phyloP scores from a whole-genome alignment of 2,329 filamentous ascomycete species.

The Meredithiella fracta region DNA sequence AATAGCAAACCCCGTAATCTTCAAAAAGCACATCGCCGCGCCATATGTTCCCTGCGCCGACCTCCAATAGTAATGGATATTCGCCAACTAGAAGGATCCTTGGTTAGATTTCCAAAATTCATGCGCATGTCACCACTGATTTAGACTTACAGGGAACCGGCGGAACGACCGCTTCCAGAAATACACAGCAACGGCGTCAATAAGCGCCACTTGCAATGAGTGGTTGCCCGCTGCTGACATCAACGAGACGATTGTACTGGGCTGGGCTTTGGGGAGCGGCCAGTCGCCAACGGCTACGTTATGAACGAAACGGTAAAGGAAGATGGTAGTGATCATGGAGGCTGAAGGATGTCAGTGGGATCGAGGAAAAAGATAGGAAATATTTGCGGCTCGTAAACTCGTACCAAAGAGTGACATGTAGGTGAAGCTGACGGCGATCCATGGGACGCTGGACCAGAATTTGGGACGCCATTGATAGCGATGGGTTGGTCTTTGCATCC shows the following conservation, averaged over 20 bases:
- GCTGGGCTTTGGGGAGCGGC: conserved; percentile 12
- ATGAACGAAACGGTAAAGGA: conserved; percentile 12
- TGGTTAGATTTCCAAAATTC: not conserved
- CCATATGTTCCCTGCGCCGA: conserved; percentile 10
- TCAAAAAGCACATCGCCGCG: conserved; percentile 4
- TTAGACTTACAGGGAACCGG: conserved; percentile 12
- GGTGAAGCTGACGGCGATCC: conserved; percentile 11
- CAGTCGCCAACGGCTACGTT: conserved; percentile 11
- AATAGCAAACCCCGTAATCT: conserved; percentile 13
- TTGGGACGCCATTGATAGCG: conserved; percentile 12
- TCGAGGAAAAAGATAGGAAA: not conserved
- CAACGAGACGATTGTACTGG: conserved; percentile 11
- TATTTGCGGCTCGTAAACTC: not conserved
- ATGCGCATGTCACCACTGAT: not conserved
- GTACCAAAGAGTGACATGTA: conserved; percentile 9
- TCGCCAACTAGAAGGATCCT: conserved; percentile 8
- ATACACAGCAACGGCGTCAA: conserved; percentile 13
- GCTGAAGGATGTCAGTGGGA: not conserved
- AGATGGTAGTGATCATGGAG: conserved; percentile 9
- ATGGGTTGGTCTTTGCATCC: conserved; percentile 6
- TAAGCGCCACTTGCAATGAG: conserved; percentile 8
- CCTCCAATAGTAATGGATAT: conserved; percentile 14
- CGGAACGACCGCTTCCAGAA: conserved; percentile 12
- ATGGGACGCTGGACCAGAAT: conserved; percentile 13
- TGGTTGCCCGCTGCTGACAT: conserved; percentile 11